These are phyloP conservation scores for Zymoseptoria crescenta DNA, from an alignment of 2,329 filamentous ascomycete genomes.

Conservation along the genomic window DNA sequence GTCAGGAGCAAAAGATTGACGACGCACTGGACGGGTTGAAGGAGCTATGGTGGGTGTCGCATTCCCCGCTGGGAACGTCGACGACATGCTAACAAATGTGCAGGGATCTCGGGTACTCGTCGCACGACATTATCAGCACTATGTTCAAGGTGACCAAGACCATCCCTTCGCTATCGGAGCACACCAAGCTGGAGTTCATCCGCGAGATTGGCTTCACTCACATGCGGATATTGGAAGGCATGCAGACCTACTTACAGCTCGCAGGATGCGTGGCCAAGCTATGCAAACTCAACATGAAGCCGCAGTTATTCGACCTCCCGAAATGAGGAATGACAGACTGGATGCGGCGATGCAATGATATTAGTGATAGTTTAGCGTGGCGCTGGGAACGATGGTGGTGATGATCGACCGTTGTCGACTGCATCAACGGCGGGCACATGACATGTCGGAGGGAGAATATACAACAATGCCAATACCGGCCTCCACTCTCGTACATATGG, in stretches of 20 bases:
- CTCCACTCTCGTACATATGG: neutral
- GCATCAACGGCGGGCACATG: neutral
- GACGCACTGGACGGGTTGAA: conserved; percentile 76
- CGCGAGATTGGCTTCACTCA: conserved; percentile 94
- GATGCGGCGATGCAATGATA: neutral
- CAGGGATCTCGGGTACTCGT: conserved; percentile 84
- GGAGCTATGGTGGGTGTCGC: conserved; percentile 66
- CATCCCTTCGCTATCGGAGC: conserved; percentile 82
- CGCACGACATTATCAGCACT: conserved; percentile 96
- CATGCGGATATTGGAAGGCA: conserved; percentile 97
- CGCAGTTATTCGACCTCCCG: conserved; percentile 60
- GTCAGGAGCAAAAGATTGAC: conserved; percentile 86
- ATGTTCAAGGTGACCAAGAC: conserved; percentile 99
- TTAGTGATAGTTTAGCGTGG: neutral
- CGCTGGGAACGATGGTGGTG: neutral
- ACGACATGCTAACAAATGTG: conserved; percentile 7
- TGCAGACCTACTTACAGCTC: conserved; percentile 88
- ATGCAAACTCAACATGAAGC: conserved; percentile 95
- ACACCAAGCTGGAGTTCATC: conserved; percentile 93
- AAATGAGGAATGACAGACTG: conserved; percentile 6
- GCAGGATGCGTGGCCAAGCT: conserved; percentile 86
- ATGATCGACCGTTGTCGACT: neutral
- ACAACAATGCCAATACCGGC: neutral
- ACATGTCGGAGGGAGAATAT: neutral
- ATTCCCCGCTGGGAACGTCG: too few species aligned